Conservation (phyloP, 306 rosid species). For the Abrus precatorius region DNA sequence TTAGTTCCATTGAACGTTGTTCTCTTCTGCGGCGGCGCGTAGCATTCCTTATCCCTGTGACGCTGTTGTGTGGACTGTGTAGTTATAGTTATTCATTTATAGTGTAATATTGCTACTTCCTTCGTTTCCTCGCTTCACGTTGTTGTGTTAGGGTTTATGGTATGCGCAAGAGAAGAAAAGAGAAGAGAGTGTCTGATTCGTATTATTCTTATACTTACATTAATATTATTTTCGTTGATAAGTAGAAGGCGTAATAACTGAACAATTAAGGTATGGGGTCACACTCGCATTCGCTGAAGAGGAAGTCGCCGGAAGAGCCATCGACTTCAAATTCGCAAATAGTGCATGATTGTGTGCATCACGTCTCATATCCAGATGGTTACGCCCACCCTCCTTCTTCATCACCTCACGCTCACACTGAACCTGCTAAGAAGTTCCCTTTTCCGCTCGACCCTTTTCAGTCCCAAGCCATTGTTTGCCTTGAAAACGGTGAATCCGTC, state of each 20-base stretch:
- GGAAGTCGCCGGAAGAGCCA: constrained; percentile 53
- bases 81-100: too few species aligned
- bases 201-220: too few species aligned
- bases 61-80: neutral
- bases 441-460: constrained; percentile 93
- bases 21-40: neutral
- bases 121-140: too few species aligned
- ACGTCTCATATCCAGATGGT: constrained; percentile 83
- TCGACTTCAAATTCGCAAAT: constrained; percentile 22
- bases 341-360: constrained; percentile 68
- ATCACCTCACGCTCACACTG: constrained; percentile 27
- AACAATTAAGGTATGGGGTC: constrained; percentile 47
- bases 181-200: too few species aligned
- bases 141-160: neutral
- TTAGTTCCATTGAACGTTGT: too few species aligned
- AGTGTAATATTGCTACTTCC: too few species aligned
- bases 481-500: constrained; percentile 81
- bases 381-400: constrained; percentile 44
- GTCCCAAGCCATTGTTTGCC: constrained; percentile 78
- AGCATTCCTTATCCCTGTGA: neutral
- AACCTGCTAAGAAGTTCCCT: constrained; percentile 82
- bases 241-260: too few species aligned
- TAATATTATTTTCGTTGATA: too few species aligned
- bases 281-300: constrained; percentile 46
- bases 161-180: neutral